A percentile compares a stretch with the other conserved stretches of the same genome.
phyloP scores from a whole-genome alignment of 768 basidiomycete species.

The Infundibulicybe gibba region DNA sequence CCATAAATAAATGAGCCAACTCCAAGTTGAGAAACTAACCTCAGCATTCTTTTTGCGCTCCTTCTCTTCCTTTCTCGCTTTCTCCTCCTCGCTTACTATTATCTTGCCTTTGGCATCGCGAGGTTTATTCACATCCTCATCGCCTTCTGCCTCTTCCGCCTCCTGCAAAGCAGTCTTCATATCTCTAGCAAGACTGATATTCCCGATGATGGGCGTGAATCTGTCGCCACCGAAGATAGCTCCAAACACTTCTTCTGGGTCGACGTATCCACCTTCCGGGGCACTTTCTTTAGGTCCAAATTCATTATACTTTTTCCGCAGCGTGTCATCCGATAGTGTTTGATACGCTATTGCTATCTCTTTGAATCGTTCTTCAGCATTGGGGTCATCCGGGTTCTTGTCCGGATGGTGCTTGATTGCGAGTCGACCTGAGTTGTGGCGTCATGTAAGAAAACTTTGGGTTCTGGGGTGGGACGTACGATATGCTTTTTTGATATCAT shows the following conservation, averaged over 20 bases:
- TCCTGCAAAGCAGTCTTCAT: constrained; percentile 94
- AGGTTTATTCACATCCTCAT: constrained; percentile 54
- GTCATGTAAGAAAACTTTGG: neutral
- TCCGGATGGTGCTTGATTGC: constrained; percentile 92
- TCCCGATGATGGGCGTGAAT: constrained; percentile 84
- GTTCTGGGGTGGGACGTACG: constrained; percentile 38
- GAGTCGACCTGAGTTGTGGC: constrained; percentile 50
- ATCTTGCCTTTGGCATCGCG: constrained; percentile 51
- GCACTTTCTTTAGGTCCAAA: constrained; percentile 84
- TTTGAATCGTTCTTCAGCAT: constrained; percentile 86
- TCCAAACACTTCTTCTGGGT: constrained; percentile 79
- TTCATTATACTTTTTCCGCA: constrained; percentile 87
- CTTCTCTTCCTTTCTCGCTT: constrained; percentile 70
- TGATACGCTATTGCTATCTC: constrained; percentile 89
- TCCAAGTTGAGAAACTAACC: constrained; percentile 35
- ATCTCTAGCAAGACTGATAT: constrained; percentile 83
- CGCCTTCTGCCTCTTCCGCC: constrained; percentile 63
- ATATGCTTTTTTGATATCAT: constrained; percentile 92
- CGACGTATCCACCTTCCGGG: constrained; percentile 83
- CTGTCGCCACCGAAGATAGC: constrained; percentile 88
- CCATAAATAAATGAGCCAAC: constrained; percentile 6
- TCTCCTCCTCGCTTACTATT: constrained; percentile 66
- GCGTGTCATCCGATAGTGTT: constrained; percentile 71
- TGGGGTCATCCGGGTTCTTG: constrained; percentile 86
- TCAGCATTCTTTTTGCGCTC: constrained; percentile 63